Evolutionary conservation across 305 asterid species (phyloP).

Genomic region (Fraxinus nigra): DNA sequence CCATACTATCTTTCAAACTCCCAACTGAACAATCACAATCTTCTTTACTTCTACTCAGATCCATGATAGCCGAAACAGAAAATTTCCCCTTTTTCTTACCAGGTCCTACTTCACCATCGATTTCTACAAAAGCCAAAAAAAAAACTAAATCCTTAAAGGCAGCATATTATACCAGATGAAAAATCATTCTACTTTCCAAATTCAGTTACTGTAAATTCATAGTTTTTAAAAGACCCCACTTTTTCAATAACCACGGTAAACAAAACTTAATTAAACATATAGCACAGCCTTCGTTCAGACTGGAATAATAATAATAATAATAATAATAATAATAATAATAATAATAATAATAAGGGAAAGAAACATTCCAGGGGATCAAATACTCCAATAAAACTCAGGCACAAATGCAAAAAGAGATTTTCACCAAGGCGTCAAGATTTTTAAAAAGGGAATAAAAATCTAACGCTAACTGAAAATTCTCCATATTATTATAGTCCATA

Average conservation of each 20-base stretch:
- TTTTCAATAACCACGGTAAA: not conserved
- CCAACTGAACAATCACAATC: constrained; percentile 44
- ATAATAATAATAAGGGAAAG: not conserved
- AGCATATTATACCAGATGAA: not conserved
- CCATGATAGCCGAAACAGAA: constrained; percentile 34
- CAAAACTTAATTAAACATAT: not conserved
- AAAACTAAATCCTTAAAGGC: not conserved
- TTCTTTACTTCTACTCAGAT: constrained; percentile 30
- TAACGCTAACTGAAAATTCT: not conserved
- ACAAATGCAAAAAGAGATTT: not conserved
- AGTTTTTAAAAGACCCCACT: not conserved
- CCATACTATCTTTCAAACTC: constrained; percentile 39
- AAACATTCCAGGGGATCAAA: not conserved
- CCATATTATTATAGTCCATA: not conserved
- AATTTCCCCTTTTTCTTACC: constrained; percentile 23
- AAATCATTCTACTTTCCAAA: not conserved
- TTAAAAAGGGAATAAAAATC: not conserved
- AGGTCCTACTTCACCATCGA: constrained; percentile 19
- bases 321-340: too few species aligned
- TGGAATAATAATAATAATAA: too few species aligned
- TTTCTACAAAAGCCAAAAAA: constrained; percentile 22
- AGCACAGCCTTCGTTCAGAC: not conserved
- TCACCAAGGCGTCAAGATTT: not conserved
- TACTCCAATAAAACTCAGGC: not conserved
- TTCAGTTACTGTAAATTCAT: not conserved